Percentiles rank a stretch among this genome's conserved stretches.
These are phyloP conservation scores for Exophiala spinifera DNA, from an alignment of 2,329 filamentous ascomycete species.

Conservation along the genomic window DNA sequence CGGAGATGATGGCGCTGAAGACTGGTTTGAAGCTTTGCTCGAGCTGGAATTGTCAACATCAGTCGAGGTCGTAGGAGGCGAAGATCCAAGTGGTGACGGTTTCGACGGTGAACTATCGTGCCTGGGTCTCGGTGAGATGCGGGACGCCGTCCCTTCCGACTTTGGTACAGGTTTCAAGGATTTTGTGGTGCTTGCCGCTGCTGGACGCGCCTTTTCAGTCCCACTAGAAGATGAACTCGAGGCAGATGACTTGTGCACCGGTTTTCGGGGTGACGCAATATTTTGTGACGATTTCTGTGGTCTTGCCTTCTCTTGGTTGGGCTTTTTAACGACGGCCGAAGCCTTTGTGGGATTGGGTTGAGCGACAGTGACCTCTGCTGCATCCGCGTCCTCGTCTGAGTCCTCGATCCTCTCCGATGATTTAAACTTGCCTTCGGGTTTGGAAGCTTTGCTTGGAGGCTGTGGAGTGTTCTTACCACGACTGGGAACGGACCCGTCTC, in stretches of 20 bases:
- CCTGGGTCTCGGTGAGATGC: slow-evolving; percentile 34
- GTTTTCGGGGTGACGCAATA: slow-evolving; percentile 14
- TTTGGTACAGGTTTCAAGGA: slow-evolving; percentile 20
- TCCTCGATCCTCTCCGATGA: slow-evolving; percentile 54
- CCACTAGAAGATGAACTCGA: slow-evolving; percentile 24
- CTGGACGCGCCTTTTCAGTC: slow-evolving; percentile 20
- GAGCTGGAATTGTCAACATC: slow-evolving; percentile 50
- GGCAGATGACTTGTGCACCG: slow-evolving; percentile 22
- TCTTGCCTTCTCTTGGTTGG: slow-evolving; percentile 5
- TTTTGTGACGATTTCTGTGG: slow-evolving; percentile 10
- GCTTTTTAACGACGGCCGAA: slow-evolving; percentile 12
- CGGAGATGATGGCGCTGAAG: slow-evolving; percentile 47
- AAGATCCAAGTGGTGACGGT: slow-evolving; percentile 60
- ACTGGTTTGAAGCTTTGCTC: slow-evolving; percentile 39
- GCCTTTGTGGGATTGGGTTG: slow-evolving; percentile 1
- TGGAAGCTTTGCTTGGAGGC: slow-evolving; percentile 34
- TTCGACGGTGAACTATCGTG: slow-evolving; percentile 56
- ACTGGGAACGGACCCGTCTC: slow-evolving; percentile 33
- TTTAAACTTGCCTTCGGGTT: slow-evolving; percentile 48
- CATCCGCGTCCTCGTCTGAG: slow-evolving; percentile 50
- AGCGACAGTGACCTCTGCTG: slow-evolving; percentile 35
- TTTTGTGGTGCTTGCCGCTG: slow-evolving; percentile 9
- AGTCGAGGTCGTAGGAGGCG: slow-evolving; percentile 59
- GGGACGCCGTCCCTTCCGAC: slow-evolving; percentile 16
- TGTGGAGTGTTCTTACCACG: slow-evolving; percentile 34